A percentile compares a stretch with the other conserved stretches of the same genome.
phyloP scores from a whole-genome alignment of 2,329 filamentous ascomycete genomes.

The Colletotrichum karsti region DNA sequence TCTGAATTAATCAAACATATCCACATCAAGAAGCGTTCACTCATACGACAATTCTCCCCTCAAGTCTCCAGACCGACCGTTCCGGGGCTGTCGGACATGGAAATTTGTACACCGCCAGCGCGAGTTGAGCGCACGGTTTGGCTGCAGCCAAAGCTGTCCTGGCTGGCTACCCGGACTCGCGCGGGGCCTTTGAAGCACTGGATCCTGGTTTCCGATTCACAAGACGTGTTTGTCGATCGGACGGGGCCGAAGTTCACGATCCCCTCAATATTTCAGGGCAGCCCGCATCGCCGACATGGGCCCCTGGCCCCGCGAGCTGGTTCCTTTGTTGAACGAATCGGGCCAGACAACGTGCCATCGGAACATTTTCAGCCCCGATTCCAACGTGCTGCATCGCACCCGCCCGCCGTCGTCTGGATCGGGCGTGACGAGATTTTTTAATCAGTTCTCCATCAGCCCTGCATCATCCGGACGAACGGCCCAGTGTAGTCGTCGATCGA shows the following conservation, averaged over 20 bases:
- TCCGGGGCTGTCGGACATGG: background rate
- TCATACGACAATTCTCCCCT: background rate
- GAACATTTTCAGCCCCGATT: slow-evolving; percentile 20
- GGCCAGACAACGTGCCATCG: slow-evolving; percentile 20
- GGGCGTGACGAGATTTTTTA: background rate
- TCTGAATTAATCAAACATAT: no score
- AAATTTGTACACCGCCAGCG: background rate
- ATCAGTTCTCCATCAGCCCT: background rate
- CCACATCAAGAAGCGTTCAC: no score
- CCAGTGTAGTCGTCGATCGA: background rate
- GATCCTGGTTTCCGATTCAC: slow-evolving; percentile 20
- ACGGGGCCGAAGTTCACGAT: slow-evolving; percentile 23
- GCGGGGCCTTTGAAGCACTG: background rate
- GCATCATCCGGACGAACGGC: slow-evolving; percentile 11
- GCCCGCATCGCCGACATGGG: slow-evolving; percentile 14
- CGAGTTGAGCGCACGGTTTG: background rate
- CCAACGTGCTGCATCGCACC: slow-evolving; percentile 2
- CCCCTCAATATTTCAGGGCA: slow-evolving; percentile 13
- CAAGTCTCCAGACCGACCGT: background rate
- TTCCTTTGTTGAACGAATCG: slow-evolving; percentile 21
- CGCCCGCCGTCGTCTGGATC: slow-evolving; percentile 9
- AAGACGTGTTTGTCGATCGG: slow-evolving; percentile 15
- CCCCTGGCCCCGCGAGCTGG: slow-evolving; percentile 10
- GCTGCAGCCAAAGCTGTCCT: background rate
- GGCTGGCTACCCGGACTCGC: no score